A percentile compares a stretch with the other conserved stretches of the same genome.
These are phyloP conservation scores for Linnemannia elongata DNA, from an alignment of 192 early-diverging fungal species.

Conservation along the genomic window DNA sequence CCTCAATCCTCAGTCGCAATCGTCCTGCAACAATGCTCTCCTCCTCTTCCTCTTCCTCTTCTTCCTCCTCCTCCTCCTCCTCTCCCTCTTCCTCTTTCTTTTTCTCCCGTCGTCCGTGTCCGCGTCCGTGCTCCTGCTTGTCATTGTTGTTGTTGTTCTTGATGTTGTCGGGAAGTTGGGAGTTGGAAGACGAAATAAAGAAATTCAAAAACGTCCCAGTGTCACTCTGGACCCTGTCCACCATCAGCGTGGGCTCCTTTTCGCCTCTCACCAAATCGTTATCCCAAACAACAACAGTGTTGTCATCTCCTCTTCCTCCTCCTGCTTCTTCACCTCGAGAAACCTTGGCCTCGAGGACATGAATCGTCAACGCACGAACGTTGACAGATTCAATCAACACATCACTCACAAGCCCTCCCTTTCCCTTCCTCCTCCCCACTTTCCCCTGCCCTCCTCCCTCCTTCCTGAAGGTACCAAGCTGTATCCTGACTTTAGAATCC, in stretches of 20 bases:
- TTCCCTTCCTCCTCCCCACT: background rate
- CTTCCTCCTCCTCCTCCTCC: too few species aligned
- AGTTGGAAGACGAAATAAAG: background rate
- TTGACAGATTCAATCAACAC: background rate
- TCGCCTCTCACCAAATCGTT: background rate
- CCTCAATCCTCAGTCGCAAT: slow-evolving; percentile 1
- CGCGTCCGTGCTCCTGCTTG: background rate
- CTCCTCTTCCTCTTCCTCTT: too few species aligned
- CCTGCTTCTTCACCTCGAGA: background rate
- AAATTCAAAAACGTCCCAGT: slow-evolving; percentile 3
- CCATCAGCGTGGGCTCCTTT: background rate
- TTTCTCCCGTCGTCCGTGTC: background rate
- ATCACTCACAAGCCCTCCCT: background rate
- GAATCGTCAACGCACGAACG: background rate
- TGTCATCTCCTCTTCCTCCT: background rate
- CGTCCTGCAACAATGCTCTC: background rate
- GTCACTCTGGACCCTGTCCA: background rate
- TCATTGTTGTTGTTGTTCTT: too few species aligned
- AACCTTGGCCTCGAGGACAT: background rate
- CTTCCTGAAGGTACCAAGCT: background rate
- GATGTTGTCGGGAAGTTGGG: background rate
- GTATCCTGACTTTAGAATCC: background rate
- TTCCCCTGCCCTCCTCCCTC: background rate
- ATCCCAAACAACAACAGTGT: background rate
- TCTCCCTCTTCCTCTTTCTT: too few species aligned